Evolutionary conservation across 495 filamentous ascomycete species (phyloP), one percentile per base, ranked within the genome.

Genomic region (Pseudoneurospora amorphoporcata): DNA sequence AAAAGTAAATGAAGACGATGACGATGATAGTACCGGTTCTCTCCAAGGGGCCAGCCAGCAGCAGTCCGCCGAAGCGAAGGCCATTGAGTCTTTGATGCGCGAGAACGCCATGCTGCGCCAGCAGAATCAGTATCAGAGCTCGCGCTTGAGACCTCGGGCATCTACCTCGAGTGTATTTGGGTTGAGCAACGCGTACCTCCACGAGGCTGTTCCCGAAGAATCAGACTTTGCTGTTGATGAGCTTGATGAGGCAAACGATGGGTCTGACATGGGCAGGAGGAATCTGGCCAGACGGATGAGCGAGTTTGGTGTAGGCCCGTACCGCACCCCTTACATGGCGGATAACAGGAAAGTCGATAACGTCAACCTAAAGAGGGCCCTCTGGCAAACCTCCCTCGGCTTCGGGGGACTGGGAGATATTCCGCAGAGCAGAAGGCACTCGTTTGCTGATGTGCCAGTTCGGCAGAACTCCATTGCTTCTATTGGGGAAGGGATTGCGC

Each of bases 391-490:
- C 68, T 92, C 92, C 8, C 89, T 94, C 29, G 92, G 92, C 0
- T 97, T 96, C 77, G 90, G 89, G 37, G 87, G 90, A 23, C 75
- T 92, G 45, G 81, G 83, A 23, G 92, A 95, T 70, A 83, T 90
- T 19, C 88, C 92, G 39, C 94, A 98, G 75, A 97, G 95, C 77
- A 89, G 95, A 69, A 90, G 95, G 4, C 95, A 99, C 81, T 98
- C 95, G n/a, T 97, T 99, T 79, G 95, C 94, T n/a, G 92, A 95
- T 77, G 83, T 86, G 38, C 81, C 81, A 45, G 87, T 92, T 19
- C 90, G 92, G 39, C 90, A 93, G 74, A 84, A 83, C 12, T 94
- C 92, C 4, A 86, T 93, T 70, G 85, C 90, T 71, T 91, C 90
- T 29, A 81, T 86, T 69, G 84, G 85, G 53, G 91, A 93, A 42